Conservation (phyloP, 2,329 filamentous ascomycete species). For the Alternaria sp. region DNA sequence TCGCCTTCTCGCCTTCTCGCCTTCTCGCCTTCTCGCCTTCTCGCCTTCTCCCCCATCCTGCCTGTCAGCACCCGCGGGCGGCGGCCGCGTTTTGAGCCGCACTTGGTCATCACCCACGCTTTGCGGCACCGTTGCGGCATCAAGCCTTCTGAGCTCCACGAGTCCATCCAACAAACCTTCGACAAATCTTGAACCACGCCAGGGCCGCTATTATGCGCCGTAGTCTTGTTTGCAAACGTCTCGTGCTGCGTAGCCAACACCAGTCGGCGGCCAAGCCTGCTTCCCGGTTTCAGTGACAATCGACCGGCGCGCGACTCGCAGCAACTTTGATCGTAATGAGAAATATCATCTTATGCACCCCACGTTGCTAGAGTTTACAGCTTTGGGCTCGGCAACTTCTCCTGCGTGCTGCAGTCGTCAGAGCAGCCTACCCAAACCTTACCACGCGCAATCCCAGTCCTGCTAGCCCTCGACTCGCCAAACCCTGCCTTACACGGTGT, state of each 20-base stretch:
- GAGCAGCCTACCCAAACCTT: constrained; percentile 18
- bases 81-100: constrained; percentile 48
- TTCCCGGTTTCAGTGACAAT: constrained; percentile 14
- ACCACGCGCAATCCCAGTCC: constrained; percentile 27
- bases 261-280: constrained; percentile 3
- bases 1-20: constrained; percentile 8
- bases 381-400: constrained; percentile 38
- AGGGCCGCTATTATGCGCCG: constrained; percentile 10
- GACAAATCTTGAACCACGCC: constrained; percentile 19
- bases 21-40: constrained; percentile 11
- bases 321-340: constrained; percentile 28
- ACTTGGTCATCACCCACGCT: constrained; percentile 16
- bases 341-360: constrained; percentile 39
- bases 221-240: constrained; percentile 1
- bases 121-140: constrained; percentile 8
- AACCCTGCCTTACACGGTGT: constrained; percentile 37
- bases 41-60: constrained; percentile 9
- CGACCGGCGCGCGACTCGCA: constrained; percentile 30
- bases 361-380: constrained; percentile 36
- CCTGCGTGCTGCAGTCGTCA: constrained; percentile 41
- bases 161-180: neutral
- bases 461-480: constrained; percentile 36
- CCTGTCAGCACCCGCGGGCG: constrained; percentile 31
- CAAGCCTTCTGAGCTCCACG: constrained; percentile 6
- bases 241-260: neutral